Conservation (phyloP, 345 rosid species). For the Camelina laxa region DNA sequence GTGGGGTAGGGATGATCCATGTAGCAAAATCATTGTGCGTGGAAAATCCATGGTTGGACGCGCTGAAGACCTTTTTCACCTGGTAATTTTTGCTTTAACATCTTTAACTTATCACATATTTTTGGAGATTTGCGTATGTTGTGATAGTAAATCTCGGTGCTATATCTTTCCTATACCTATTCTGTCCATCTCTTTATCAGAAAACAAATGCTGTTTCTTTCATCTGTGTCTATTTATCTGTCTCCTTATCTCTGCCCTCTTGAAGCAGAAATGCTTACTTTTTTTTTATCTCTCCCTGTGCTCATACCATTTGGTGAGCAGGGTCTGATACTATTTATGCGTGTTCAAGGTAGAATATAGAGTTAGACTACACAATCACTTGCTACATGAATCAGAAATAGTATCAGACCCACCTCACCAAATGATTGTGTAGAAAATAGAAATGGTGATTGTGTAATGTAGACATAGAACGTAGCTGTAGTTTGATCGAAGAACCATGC, state of each 20-base stretch:
- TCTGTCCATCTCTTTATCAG: neutral
- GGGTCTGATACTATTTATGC: neutral
- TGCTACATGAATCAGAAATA: too few species aligned
- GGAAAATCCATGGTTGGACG: slow-evolving; percentile 96
- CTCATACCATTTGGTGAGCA: neutral
- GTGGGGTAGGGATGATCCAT: slow-evolving; percentile 71
- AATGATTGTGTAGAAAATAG: too few species aligned
- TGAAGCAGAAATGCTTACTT: neutral
- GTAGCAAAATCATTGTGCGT: slow-evolving; percentile 78
- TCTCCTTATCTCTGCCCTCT: neutral
- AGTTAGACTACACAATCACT: neutral
- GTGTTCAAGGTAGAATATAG: neutral
- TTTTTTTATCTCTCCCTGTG: slow-evolving; percentile 1
- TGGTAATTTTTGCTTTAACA: slow-evolving; percentile 55
- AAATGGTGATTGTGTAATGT: too few species aligned
- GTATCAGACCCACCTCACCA: too few species aligned
- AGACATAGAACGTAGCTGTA: neutral
- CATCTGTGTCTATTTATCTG: slow-evolving; percentile 3
- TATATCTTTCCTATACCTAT: neutral
- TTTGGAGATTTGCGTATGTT: neutral
- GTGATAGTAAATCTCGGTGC: neutral
- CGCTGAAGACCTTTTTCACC: slow-evolving; percentile 81
- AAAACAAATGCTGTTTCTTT: slow-evolving; percentile 1
- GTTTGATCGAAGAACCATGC: neutral
- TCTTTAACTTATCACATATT: neutral